Base-by-base conservation (phyloP, 768 basidiomycete species). In the Phylloporus rhodoxanthus region DNA sequence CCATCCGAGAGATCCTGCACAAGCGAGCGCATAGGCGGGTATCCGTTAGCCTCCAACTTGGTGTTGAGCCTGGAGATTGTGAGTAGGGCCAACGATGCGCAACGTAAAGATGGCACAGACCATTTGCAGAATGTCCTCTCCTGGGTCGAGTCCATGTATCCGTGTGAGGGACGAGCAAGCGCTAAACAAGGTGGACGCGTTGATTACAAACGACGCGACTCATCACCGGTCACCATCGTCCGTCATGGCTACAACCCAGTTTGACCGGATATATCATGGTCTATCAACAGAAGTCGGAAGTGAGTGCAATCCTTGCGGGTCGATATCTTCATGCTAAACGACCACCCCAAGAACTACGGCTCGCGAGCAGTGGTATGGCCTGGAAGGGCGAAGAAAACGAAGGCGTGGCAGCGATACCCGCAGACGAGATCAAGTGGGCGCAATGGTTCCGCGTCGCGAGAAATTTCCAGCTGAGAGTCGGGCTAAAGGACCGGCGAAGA, bases 381-480 rank as follows among this genome's bases (percentile, higher is more conserved):
- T 98, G 96, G 96, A 97, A 85, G 55, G 86, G 81, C 37, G 78
- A 80, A 41, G 87, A 89, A 15, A 76, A 73, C 13, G 82, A 84
- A 37, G 70, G 72, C 4, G 77, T 84, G 36, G 74, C 75, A 11
- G 82, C 86, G 10, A 75, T 94, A 50, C 73, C 82, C 11, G 75
- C 80, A 3, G 70, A 67, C 21, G 85, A 91, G 59, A 86, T 96
- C 56, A 92, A 90, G 68, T 91, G 86, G 83, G 83, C 80, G 0
- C 86, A 89, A 57, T 95, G 92, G 92, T 73, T 91, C 23, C 83
- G 92, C 41, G 94, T 96, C 26, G 96, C 92, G 36, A 80, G 96
- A 30, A 82, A 85, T 53, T 97, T 90, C 61, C 94, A 96, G 69
- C 81, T 99, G 19, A 78, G 90, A 41, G 71, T 97, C 29, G 88